Conservation (phyloP, 1,284 basidiomycete genomes). For the Coniophora puteana region DNA sequence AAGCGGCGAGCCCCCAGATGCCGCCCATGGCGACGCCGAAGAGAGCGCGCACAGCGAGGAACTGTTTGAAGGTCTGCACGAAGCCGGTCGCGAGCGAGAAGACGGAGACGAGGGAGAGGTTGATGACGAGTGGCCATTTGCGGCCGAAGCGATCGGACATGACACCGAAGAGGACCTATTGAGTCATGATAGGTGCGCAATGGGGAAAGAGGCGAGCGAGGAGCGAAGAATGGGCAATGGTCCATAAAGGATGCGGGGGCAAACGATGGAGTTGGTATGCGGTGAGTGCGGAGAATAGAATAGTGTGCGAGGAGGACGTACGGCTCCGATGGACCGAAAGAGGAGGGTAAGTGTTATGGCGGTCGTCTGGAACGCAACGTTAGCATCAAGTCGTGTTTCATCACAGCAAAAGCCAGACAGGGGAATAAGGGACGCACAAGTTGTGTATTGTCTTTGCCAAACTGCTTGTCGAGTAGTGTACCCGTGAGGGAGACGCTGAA, state of each 20-base stretch:
- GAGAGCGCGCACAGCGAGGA: constrained; percentile 70
- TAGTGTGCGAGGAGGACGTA: constrained; percentile 25
- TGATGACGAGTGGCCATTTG: constrained; percentile 87
- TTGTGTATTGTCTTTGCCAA: constrained; percentile 38
- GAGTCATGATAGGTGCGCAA: too few species aligned
- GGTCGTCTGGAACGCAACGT: constrained; percentile 51
- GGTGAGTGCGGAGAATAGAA: neutral
- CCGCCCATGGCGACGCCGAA: constrained; percentile 91
- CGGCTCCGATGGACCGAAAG: constrained; percentile 85
- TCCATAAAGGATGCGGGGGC: too few species aligned
- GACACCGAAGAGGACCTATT: constrained; percentile 73
- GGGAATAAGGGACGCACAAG: constrained; percentile 44
- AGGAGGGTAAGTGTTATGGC: constrained; percentile 92
- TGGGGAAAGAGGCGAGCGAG: too few species aligned
- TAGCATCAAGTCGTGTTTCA: too few species aligned
- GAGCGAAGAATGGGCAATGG: too few species aligned
- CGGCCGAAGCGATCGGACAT: constrained; percentile 85
- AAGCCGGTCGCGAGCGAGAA: constrained; percentile 81
- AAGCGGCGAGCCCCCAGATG: constrained; percentile 73
- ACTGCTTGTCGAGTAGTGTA: constrained; percentile 49
- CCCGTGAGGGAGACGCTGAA: constrained; percentile 81
- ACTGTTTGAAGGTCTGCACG: constrained; percentile 62
- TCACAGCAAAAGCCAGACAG: constrained; percentile 1
- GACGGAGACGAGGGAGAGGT: constrained; percentile 67
- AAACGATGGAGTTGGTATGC: too few species aligned